A percentile compares a stretch with the other conserved stretches of the same genome.
These are phyloP conservation scores for Naganishia cerealis DNA, from an alignment of 1,284 basidiomycete species.

Conservation along the genomic window DNA sequence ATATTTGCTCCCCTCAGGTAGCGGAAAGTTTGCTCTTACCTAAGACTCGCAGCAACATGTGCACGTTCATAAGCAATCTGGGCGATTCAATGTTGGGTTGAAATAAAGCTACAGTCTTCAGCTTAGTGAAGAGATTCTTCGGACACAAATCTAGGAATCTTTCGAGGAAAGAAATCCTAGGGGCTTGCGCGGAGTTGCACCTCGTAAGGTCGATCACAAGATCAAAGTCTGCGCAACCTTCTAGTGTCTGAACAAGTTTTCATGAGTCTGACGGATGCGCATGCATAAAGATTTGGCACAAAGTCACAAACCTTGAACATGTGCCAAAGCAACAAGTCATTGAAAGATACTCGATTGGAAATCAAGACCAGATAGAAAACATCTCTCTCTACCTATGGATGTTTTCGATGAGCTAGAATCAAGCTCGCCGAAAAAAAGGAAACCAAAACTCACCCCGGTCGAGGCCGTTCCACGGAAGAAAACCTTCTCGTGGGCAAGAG, in stretches of 20 bases:
- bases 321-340: conserved; percentile 79
- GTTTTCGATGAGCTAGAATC: neutral
- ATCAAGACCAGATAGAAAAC: conserved; percentile 60
- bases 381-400: conserved; percentile 42
- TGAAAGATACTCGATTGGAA: conserved; percentile 77
- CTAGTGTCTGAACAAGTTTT: conserved; percentile 1
- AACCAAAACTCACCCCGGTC: conserved; percentile 55
- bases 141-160: conserved; percentile 77
- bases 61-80: conserved; percentile 65
- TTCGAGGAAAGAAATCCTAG: conserved; percentile 75
- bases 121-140: conserved; percentile 62
- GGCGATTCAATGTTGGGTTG: conserved; percentile 76
- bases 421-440: conserved; percentile 38
- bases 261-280: neutral
- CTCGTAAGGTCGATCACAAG: conserved; percentile 79
- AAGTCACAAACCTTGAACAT: conserved; percentile 68
- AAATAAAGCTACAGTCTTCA: conserved; percentile 66
- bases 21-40: conserved; percentile 57
- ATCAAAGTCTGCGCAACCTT: conserved; percentile 51
- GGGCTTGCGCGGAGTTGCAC: conserved; percentile 74
- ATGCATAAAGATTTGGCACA: conserved; percentile 33
- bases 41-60: conserved; percentile 65
- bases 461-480: conserved; percentile 67
- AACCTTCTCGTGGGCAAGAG: conserved; percentile 63
- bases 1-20: conserved; percentile 15